Evolutionary conservation across 129 eudicot genomes (phyloP).

Genomic region (Silybum marianum): DNA sequence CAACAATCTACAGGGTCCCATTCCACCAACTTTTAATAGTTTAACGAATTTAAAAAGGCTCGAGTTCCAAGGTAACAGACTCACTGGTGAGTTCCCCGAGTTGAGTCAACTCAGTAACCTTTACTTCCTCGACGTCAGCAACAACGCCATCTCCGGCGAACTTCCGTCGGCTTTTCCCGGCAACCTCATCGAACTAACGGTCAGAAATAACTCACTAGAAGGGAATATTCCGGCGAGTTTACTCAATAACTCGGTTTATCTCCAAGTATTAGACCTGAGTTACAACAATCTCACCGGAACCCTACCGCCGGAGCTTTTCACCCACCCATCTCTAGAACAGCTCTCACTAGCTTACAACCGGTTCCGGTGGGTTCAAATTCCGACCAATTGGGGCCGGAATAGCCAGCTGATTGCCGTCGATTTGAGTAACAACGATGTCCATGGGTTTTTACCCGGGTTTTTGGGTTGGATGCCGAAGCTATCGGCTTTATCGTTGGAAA

Average conservation of each 20-base stretch:
- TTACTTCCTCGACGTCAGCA: constrained; percentile 58
- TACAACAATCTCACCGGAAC: constrained; percentile 69
- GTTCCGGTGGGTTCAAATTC: constrained; percentile 46
- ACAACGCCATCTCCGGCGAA: constrained; percentile 60
- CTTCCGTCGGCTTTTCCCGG: constrained; percentile 50
- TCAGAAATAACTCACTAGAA: constrained; percentile 57
- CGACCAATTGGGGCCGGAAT: constrained; percentile 30
- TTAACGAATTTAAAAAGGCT: constrained; percentile 55
- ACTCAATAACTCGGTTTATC: constrained; percentile 9
- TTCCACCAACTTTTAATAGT: constrained; percentile 53
- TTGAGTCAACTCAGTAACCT: constrained; percentile 57
- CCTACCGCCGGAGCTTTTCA: constrained; percentile 68
- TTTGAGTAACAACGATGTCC: constrained; percentile 61
- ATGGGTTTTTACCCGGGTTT: constrained; percentile 78
- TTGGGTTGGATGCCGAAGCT: constrained; percentile 77
- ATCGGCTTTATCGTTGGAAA: constrained; percentile 69
- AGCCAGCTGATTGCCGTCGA: constrained; percentile 76
- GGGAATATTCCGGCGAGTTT: constrained; percentile 54
- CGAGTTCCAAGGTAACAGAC: constrained; percentile 69
- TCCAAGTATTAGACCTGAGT: constrained; percentile 87
- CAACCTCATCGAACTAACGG: constrained; percentile 43
- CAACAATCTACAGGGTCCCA: constrained; percentile 52
- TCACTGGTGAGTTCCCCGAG: constrained; percentile 70
- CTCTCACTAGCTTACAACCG: constrained; percentile 58
- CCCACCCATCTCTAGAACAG: constrained; percentile 72